Evolutionary conservation across 2,329 filamentous ascomycete genomes (phyloP).

Genomic region (Aureobasidium lini): DNA sequence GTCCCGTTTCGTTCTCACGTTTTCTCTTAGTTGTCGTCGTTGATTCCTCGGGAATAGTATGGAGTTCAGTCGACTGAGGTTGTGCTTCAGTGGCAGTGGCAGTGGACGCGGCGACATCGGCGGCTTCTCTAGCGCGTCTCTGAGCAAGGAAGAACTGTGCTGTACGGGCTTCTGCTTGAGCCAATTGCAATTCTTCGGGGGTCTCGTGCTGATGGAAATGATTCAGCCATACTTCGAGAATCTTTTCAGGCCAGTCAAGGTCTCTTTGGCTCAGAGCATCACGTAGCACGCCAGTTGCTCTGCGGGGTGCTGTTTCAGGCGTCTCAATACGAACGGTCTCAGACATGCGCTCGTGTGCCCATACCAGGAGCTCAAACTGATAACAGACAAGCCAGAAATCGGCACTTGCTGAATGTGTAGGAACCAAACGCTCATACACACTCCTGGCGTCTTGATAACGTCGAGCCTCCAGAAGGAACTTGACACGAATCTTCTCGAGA

Average conservation of each 20-base stretch:
- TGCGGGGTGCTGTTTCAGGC: slow-evolving; percentile 54
- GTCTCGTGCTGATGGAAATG: slow-evolving; percentile 89
- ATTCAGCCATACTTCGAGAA: slow-evolving; percentile 65
- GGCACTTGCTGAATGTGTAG: slow-evolving; percentile 67
- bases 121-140: slow-evolving; percentile 59
- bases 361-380: slow-evolving; percentile 78
- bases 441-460: slow-evolving; percentile 66
- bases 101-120: slow-evolving; percentile 54
- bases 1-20: slow-evolving; percentile 51
- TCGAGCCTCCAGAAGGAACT: slow-evolving; percentile 78
- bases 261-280: slow-evolving; percentile 57
- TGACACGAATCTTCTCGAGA: slow-evolving; percentile 84
- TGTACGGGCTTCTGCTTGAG: slow-evolving; percentile 66
- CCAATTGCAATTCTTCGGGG: slow-evolving; percentile 64
- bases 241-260: slow-evolving; percentile 69
- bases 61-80: slow-evolving; percentile 23
- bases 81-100: slow-evolving; percentile 41
- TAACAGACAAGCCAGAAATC: slow-evolving; percentile 95
- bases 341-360: slow-evolving; percentile 49
- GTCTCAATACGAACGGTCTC: slow-evolving; percentile 44
- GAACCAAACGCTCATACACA: slow-evolving; percentile 45
- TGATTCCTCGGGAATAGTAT: slow-evolving; percentile 24
- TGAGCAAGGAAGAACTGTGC: slow-evolving; percentile 55
- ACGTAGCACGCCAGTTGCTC: slow-evolving; percentile 69
- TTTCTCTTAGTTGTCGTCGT: slow-evolving; percentile 59